Conservation (phyloP, 495 filamentous ascomycete genomes). For the Hypomontagnella submonticulosa region DNA sequence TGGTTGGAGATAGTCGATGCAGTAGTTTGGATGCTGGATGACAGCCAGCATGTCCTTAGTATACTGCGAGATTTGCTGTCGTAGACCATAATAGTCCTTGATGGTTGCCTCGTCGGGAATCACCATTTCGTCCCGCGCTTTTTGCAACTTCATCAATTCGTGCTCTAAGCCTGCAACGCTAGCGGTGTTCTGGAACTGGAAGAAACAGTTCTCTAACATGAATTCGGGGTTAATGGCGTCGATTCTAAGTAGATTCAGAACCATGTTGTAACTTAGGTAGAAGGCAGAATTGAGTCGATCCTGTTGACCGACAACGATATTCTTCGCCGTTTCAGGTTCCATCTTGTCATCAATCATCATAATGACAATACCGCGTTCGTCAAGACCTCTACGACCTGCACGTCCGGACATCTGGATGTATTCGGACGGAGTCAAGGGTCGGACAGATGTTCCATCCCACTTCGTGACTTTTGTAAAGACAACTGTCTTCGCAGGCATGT, state of each 20-base stretch:
- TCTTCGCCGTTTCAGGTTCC: slow-evolving; percentile 91
- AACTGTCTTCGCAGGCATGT: slow-evolving; percentile 99
- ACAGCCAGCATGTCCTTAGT: slow-evolving; percentile 86
- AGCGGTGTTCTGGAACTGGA: slow-evolving; percentile 95
- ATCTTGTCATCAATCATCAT: slow-evolving; percentile 99
- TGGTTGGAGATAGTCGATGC: slow-evolving; percentile 78
- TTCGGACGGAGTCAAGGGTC: slow-evolving; percentile 93
- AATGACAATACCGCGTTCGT: slow-evolving; percentile 98
- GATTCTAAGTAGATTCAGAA: slow-evolving; percentile 93
- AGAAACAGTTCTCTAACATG: slow-evolving; percentile 97
- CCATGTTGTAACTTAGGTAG: slow-evolving; percentile 99
- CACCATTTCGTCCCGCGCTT: slow-evolving; percentile 72
- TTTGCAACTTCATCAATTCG: slow-evolving; percentile 78
- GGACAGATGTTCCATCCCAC: slow-evolving; percentile 83
- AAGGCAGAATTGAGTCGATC: slow-evolving; percentile 97
- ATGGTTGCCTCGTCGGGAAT: slow-evolving; percentile 88
- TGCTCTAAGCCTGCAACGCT: slow-evolving; percentile 84
- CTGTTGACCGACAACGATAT: slow-evolving; percentile 94
- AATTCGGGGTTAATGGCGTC: slow-evolving; percentile 96
- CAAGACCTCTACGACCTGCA: slow-evolving; percentile 94
- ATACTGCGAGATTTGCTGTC: slow-evolving; percentile 83
- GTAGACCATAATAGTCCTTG: slow-evolving; percentile 89
- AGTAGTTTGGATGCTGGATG: slow-evolving; percentile 89
- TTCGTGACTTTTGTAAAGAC: slow-evolving; percentile 97
- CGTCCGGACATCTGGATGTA: slow-evolving; percentile 99